phyloP scores from a whole-genome alignment of 345 rosid genomes.

The Euphorbia peplus region DNA sequence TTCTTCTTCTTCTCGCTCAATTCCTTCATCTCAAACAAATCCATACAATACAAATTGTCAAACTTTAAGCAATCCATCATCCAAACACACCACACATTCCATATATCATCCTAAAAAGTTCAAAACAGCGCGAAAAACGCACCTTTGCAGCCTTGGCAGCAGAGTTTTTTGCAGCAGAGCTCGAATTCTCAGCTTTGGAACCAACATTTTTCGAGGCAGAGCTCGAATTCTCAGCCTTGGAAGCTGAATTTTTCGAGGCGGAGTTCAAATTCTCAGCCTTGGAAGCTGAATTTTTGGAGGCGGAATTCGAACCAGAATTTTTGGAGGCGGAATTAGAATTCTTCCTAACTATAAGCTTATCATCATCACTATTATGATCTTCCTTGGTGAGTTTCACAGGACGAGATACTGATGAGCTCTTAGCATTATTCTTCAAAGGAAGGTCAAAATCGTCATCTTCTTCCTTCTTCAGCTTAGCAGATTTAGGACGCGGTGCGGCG shows the following conservation, averaged over 20 bases:
- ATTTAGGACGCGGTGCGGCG: slow-evolving; percentile 31
- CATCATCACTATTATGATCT: slow-evolving; percentile 31
- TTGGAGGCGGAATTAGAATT: slow-evolving; percentile 9
- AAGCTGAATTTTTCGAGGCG: slow-evolving; percentile 19
- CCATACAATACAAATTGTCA: background rate
- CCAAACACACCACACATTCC: too few relatives aligned
- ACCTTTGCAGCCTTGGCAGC: slow-evolving; percentile 50
- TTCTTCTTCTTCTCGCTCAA: slow-evolving; percentile 47
- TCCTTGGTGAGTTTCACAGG: slow-evolving; percentile 39
- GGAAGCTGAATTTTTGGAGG: too few relatives aligned
- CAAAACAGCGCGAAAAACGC: background rate
- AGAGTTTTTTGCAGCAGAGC: background rate
- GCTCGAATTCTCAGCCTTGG: too few relatives aligned
- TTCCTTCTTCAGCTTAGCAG: slow-evolving; percentile 21
- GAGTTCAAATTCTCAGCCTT: too few relatives aligned
- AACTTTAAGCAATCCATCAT: background rate
- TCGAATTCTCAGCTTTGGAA: too few relatives aligned
- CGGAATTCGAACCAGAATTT: too few relatives aligned
- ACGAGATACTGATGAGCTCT: slow-evolving; percentile 29
- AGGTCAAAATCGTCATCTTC: background rate
- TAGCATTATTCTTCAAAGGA: background rate
- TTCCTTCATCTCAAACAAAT: slow-evolving; percentile 34
- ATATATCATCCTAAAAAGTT: background rate
- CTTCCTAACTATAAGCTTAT: slow-evolving; percentile 44
- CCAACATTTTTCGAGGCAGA: too few relatives aligned